Conservation (phyloP, 1,284 basidiomycete genomes). For the Boletus mariae region DNA sequence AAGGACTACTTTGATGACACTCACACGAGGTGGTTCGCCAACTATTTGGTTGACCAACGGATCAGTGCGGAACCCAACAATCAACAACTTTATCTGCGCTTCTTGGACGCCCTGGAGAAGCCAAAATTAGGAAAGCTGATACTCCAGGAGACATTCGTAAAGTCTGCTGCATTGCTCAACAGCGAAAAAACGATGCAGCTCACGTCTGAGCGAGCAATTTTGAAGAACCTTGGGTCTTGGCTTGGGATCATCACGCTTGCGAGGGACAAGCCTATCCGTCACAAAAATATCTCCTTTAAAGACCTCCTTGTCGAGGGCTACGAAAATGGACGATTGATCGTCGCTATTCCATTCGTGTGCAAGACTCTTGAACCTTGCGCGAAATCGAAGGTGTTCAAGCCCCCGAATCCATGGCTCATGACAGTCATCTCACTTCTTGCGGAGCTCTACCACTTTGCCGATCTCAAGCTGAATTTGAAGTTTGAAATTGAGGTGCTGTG, state of each 20-base stretch:
- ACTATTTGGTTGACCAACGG: constrained; percentile 95
- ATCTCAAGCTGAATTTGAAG: constrained; percentile 95
- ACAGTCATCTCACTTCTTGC: constrained; percentile 88
- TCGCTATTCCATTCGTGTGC: constrained; percentile 98
- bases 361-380: constrained; percentile 92
- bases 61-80: constrained; percentile 98
- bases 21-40: constrained; percentile 93
- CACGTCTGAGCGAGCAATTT: constrained; percentile 78
- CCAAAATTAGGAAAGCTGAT: constrained; percentile 71
- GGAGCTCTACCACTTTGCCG: constrained; percentile 95
- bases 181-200: constrained; percentile 87
- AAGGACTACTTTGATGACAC: constrained; percentile 74
- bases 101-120: constrained; percentile 80
- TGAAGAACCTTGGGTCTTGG: constrained; percentile 97
- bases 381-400: constrained; percentile 88
- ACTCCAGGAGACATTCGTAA: constrained; percentile 90
- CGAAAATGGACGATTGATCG: constrained; percentile 86
- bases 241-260: constrained; percentile 92
- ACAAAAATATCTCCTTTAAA: constrained; percentile 95
- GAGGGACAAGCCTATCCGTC: constrained; percentile 87
- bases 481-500: constrained; percentile 99
- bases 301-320: constrained; percentile 95
- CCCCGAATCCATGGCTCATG: constrained; percentile 99
- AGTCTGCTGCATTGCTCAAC: constrained; percentile 85
- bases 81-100: constrained; percentile 90